Evolutionary conservation across 805 yeast genomes (phyloP).

Genomic region (Wickerhamomyces silvicola): DNA sequence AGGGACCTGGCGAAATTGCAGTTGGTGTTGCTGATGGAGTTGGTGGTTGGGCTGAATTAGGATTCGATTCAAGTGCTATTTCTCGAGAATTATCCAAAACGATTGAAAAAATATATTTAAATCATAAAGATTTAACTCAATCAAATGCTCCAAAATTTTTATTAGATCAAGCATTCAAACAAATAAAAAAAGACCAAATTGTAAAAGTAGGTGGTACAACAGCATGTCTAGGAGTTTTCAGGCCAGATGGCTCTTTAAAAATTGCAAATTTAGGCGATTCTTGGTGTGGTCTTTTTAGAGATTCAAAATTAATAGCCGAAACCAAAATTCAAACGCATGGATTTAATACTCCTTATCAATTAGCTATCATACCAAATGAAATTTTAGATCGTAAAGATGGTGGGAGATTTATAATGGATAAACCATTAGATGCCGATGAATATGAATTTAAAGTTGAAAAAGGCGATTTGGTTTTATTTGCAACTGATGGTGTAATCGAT

Average conservation of each 20-base stretch:
- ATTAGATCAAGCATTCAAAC: conserved; percentile 48
- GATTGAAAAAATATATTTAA: conserved; percentile 31
- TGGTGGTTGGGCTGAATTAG: conserved; percentile 94
- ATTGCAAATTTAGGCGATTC: conserved; percentile 91
- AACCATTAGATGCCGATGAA: conserved; percentile 62
- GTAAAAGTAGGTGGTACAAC: conserved; percentile 93
- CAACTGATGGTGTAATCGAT: conserved; percentile 93
- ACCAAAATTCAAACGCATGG: conserved; percentile 78
- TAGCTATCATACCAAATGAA: conserved; percentile 73
- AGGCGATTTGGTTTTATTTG: conserved; percentile 75
- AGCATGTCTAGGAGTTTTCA: conserved; percentile 73
- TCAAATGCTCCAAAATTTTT: conserved; percentile 29
- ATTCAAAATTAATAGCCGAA: conserved; percentile 50
- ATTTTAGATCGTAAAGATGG: conserved; percentile 41
- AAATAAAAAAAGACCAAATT: conserved; percentile 44
- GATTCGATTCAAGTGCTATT: conserved; percentile 84
- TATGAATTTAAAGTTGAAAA: conserved; percentile 58
- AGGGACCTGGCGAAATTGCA: conserved; percentile 30
- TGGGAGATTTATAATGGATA: conserved; percentile 64
- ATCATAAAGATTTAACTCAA: conserved; percentile 6
- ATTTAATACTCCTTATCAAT: conserved; percentile 88
- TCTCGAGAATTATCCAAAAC: conserved; percentile 69
- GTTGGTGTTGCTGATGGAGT: conserved; percentile 95
- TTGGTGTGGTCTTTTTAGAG: conserved; percentile 83
- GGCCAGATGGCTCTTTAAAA: conserved; percentile 44